Percentiles rank a stretch among this genome's conserved stretches.
Evolutionary conservation across 805 yeast species (phyloP).

Genomic region (Barnettozyma botsteinii): DNA sequence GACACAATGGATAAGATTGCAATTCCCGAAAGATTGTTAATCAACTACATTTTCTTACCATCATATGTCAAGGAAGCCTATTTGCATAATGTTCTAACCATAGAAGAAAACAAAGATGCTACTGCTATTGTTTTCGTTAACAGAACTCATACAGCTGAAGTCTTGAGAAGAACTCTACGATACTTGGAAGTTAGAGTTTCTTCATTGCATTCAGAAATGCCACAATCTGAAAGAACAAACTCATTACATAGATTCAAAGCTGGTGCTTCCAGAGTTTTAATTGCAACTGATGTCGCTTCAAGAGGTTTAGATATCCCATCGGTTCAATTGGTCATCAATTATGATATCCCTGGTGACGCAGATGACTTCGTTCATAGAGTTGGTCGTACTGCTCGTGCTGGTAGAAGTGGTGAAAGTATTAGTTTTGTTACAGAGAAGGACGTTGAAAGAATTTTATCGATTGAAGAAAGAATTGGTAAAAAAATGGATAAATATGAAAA

Average conservation of each 20-base stretch:
- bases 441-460: conserved; percentile 71
- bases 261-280: conserved; percentile 84
- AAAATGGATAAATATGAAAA: conserved; percentile 73
- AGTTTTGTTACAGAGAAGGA: conserved; percentile 84
- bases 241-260: conserved; percentile 92
- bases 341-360: conserved; percentile 91
- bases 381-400: conserved; percentile 99
- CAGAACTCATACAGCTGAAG: conserved; percentile 85
- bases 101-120: conserved; percentile 54
- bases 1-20: conserved; percentile 70
- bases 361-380: conserved; percentile 96
- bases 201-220: conserved; percentile 91
- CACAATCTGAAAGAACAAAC: conserved; percentile 85
- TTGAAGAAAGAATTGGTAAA: conserved; percentile 76
- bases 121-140: conserved; percentile 88
- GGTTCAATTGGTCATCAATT: conserved; percentile 85
- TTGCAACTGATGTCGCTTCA: conserved; percentile 96
- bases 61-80: conserved; percentile 88
- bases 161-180: conserved; percentile 69
- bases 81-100: conserved; percentile 59
- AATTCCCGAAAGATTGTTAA: conserved; percentile 65
- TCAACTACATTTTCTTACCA: conserved; percentile 72
- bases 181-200: conserved; percentile 75
- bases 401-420: conserved; percentile 78
- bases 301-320: conserved; percentile 96